A percentile compares a stretch with the other conserved stretches of the same genome.
These are phyloP conservation scores for Cryptococcus depauperatus DNA, from an alignment of 1,284 basidiomycete species.

Conservation along the genomic window DNA sequence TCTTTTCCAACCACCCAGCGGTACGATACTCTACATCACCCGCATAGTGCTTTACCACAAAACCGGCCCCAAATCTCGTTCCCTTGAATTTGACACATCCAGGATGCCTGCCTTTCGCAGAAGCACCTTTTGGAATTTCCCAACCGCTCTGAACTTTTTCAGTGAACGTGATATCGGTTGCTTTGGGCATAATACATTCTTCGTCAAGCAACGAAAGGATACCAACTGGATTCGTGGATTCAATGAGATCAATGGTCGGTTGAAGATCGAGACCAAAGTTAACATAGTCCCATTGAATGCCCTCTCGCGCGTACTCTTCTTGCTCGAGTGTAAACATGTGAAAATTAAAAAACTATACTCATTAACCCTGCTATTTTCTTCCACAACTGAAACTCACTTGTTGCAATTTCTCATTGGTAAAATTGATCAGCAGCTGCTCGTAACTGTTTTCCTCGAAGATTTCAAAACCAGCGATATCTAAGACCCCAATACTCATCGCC, in stretches of 20 bases:
- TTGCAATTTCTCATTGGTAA: slow-evolving; percentile 94
- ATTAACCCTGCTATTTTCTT: neutral
- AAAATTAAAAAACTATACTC: slow-evolving; percentile 77
- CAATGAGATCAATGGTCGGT: slow-evolving; percentile 97
- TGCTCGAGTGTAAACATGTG: slow-evolving; percentile 99
- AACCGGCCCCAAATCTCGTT: slow-evolving; percentile 85
- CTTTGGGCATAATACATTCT: slow-evolving; percentile 99
- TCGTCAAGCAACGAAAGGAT: slow-evolving; percentile 92
- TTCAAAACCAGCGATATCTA: slow-evolving; percentile 99
- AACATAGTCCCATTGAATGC: slow-evolving; percentile 97
- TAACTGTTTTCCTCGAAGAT: slow-evolving; percentile 75
- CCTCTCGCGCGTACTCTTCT: slow-evolving; percentile 94
- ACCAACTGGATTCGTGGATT: slow-evolving; percentile 64
- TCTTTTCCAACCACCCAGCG: slow-evolving; percentile 97
- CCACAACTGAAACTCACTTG: slow-evolving; percentile 46
- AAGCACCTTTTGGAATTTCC: slow-evolving; percentile 32
- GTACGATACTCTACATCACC: slow-evolving; percentile 95
- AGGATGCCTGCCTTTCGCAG: slow-evolving; percentile 48
- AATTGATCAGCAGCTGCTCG: slow-evolving; percentile 98
- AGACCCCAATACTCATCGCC: slow-evolving; percentile 86
- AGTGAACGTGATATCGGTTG: slow-evolving; percentile 89
- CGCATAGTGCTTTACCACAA: slow-evolving; percentile 93
- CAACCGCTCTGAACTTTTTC: slow-evolving; percentile 60
- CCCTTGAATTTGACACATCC: slow-evolving; percentile 78
- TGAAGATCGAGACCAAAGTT: slow-evolving; percentile 97